A percentile compares a stretch with the other conserved stretches of the same genome.
Evolutionary conservation across 345 rosid genomes (phyloP).

Genomic region (Boechera stricta): DNA sequence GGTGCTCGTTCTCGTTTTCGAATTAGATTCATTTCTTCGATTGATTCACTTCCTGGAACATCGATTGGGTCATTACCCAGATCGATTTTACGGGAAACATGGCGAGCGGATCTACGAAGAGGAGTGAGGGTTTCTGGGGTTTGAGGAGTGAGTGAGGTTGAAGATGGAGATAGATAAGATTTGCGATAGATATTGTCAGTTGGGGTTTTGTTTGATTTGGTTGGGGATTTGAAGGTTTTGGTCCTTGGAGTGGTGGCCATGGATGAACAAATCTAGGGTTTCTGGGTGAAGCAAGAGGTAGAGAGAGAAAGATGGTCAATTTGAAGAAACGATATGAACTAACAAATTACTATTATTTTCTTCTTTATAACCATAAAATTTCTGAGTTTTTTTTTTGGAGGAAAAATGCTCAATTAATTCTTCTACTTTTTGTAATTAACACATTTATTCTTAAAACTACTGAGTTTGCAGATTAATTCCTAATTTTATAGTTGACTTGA

Average conservation of each 20-base stretch:
- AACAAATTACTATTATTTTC: no score
- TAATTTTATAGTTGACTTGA: no score
- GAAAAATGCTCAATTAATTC: no score
- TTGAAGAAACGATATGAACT: no score
- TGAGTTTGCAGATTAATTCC: no score
- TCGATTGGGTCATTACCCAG: slow-evolving; percentile 20
- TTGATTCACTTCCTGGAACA: slow-evolving; percentile 24
- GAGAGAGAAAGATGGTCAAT: no score
- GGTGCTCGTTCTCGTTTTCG: slow-evolving; percentile 34
- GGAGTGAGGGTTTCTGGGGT: slow-evolving; percentile 55
- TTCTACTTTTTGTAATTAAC: no score
- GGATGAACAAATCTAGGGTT: slow-evolving; percentile 34
- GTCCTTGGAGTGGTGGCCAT: slow-evolving; percentile 61
- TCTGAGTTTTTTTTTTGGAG: no score
- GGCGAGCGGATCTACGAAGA: slow-evolving; percentile 64
- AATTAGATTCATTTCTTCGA: slow-evolving; percentile 28
- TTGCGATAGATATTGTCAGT: slow-evolving; percentile 25
- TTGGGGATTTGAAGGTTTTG: slow-evolving; percentile 45
- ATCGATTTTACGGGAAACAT: slow-evolving; percentile 40
- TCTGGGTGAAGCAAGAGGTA: slow-evolving; percentile 7
- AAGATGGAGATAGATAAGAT: slow-evolving; percentile 41
- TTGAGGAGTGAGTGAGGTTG: slow-evolving; percentile 49
- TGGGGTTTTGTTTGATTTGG: slow-evolving; percentile 42
- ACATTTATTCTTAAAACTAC: no score
- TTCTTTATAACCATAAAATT: no score